Conservation (phyloP, 116 monocot species). For the Dioscorea cayenensis region DNA sequence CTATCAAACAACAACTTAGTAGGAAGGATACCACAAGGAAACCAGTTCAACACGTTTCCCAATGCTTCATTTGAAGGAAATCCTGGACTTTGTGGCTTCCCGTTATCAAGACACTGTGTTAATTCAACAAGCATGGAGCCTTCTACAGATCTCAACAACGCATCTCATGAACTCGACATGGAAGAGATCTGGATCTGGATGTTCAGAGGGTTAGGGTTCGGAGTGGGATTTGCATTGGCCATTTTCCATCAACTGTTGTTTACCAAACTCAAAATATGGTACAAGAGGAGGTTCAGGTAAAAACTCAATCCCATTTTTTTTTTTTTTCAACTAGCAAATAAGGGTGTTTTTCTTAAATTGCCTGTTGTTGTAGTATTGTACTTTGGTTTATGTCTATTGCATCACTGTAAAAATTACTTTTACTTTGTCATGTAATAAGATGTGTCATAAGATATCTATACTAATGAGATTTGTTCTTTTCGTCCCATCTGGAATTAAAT, state of each 20-base stretch:
- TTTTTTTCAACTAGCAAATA: too few species aligned
- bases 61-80: conserved; percentile 38
- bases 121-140: neutral
- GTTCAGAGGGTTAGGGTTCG: conserved; percentile 12
- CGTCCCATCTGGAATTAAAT: too few species aligned
- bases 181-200: conserved; percentile 5
- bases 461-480: too few species aligned
- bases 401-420: too few species aligned
- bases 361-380: too few species aligned
- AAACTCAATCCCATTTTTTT: too few species aligned
- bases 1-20: conserved; percentile 53
- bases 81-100: conserved; percentile 44
- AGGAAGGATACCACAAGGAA: conserved; percentile 41
- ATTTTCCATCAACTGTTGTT: neutral
- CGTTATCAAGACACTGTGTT: conserved; percentile 28
- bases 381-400: too few species aligned
- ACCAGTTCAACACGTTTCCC: conserved; percentile 50
- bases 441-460: too few species aligned
- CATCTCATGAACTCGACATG: neutral
- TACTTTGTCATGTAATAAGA: too few species aligned
- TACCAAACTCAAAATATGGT: too few species aligned
- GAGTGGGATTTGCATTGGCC: conserved; percentile 18
- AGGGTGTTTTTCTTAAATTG: too few species aligned
- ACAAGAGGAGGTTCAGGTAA: too few species aligned
- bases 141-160: neutral